Percentiles rank a stretch among this genome's conserved stretches.
These are phyloP conservation scores for Globisporangium radiosum DNA, from an alignment of 352 stramenopile genomes.

Conservation along the genomic window DNA sequence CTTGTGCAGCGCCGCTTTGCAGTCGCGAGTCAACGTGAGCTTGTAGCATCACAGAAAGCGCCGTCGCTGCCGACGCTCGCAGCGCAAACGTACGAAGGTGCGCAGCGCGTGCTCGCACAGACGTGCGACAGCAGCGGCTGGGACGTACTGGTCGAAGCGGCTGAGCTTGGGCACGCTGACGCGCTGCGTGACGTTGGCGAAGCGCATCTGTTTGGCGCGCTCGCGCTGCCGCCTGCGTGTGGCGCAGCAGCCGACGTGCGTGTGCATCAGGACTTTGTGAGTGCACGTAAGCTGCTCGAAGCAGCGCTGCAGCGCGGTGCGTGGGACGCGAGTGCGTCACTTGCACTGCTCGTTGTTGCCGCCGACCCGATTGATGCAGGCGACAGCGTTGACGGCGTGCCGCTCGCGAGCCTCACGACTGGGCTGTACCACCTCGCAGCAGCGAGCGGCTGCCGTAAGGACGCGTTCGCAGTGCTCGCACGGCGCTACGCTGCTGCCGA, in stretches of 20 bases:
- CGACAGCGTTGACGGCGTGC: not conserved
- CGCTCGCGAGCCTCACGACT: conserved; percentile 16
- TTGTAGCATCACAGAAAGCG: not conserved
- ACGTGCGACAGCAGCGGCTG: conserved; percentile 20
- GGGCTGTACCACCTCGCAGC: conserved; percentile 51
- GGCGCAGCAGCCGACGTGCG: not conserved
- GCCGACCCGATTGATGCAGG: not conserved
- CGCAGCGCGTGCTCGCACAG: not conserved
- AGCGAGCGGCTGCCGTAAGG: conserved; percentile 21
- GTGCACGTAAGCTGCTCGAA: conserved; percentile 15
- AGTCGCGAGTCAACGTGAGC: not conserved
- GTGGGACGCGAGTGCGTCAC: conserved; percentile 18
- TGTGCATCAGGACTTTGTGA: conserved; percentile 17
- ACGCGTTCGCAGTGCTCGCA: conserved; percentile 53
- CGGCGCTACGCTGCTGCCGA: conserved; percentile 23
- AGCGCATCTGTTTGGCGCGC: conserved; percentile 30
- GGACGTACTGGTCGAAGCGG: conserved; percentile 28
- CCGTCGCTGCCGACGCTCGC: conserved; percentile 5
- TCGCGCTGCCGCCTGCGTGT: conserved; percentile 15
- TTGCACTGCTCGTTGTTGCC: conserved; percentile 17
- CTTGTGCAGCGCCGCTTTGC: conserved; percentile 19
- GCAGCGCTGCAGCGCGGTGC: conserved; percentile 15
- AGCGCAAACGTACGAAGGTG: conserved; percentile 10
- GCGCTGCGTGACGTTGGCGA: conserved; percentile 25
- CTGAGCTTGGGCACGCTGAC: conserved; percentile 22